Evolutionary conservation across 257 asterid species (phyloP).

Genomic region (Agastache rugosa): DNA sequence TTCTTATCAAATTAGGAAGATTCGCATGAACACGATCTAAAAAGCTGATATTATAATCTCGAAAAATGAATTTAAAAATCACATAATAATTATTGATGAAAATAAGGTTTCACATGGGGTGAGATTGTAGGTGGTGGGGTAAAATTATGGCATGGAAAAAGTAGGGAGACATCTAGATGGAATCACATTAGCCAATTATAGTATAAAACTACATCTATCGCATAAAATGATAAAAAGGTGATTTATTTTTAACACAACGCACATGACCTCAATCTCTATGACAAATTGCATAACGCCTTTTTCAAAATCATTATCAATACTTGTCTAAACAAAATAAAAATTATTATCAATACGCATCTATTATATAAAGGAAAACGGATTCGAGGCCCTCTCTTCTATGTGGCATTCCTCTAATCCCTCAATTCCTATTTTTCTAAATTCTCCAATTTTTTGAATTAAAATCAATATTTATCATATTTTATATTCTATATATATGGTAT

Average conservation of each 20-base stretch:
- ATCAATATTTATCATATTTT: too few species aligned
- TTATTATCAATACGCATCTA: too few species aligned
- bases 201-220: not conserved
- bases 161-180: constrained; percentile 35
- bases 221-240: constrained; percentile 3
- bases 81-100: not conserved
- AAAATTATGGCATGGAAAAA: not conserved
- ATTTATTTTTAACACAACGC: constrained; percentile 35
- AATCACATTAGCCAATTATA: constrained; percentile 24
- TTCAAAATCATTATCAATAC: too few species aligned
- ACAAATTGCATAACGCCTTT: not conserved
- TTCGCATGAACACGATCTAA: not conserved
- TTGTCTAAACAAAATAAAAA: too few species aligned
- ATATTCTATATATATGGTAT: too few species aligned
- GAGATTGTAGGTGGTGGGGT: not conserved
- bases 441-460: too few species aligned
- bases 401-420: too few species aligned
- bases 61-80: not conserved
- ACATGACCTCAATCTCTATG: constrained; percentile 34
- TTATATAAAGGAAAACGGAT: too few species aligned
- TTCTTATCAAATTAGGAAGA: not conserved
- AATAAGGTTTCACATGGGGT: constrained; percentile 24
- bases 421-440: too few species aligned
- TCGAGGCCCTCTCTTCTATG: too few species aligned
- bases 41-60: not conserved